Percentiles rank a stretch among this genome's conserved stretches.
These are phyloP conservation scores for Fusarium sp. DNA, from an alignment of 2,329 filamentous ascomycete genomes.

Conservation along the genomic window DNA sequence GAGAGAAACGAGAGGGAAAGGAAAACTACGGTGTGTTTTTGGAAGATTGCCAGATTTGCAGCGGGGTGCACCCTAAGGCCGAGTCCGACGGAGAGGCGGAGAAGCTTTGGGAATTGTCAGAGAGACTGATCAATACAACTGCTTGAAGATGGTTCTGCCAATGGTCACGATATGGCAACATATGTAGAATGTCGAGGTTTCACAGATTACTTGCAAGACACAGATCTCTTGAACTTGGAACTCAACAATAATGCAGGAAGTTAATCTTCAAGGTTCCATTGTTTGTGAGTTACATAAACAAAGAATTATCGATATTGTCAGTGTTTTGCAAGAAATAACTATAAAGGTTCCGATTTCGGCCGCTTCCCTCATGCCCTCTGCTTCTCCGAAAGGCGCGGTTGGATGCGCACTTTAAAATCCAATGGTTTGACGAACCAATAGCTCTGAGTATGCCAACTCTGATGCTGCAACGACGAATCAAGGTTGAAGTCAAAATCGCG, in stretches of 20 bases:
- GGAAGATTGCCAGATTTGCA: background rate
- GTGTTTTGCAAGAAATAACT: accelerated
- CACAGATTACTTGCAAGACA: background rate
- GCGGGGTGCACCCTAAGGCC: background rate
- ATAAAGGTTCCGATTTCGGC: accelerated
- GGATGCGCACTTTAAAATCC: background rate
- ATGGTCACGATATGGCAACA: too few species aligned
- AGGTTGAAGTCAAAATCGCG: constrained; percentile 36
- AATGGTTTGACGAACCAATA: constrained; percentile 34
- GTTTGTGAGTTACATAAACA: too few species aligned
- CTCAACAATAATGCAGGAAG: too few species aligned
- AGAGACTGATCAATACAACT: background rate
- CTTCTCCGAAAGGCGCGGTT: background rate
- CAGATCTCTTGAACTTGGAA: too few species aligned
- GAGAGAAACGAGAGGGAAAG: background rate
- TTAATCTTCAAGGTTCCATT: accelerated
- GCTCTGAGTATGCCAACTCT: constrained; percentile 15
- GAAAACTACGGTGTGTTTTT: background rate
- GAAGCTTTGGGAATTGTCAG: background rate
- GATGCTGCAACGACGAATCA: background rate
- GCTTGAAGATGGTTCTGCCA: background rate
- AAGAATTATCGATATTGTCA: too few species aligned
- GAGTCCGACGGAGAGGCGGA: background rate
- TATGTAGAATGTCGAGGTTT: too few species aligned
- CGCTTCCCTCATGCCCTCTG: background rate